Evolutionary conservation across 1,139 yeast species (phyloP), one percentile per base, ranked within the genome.

Genomic region (Hemisphaericaspora xylanilytica): DNA sequence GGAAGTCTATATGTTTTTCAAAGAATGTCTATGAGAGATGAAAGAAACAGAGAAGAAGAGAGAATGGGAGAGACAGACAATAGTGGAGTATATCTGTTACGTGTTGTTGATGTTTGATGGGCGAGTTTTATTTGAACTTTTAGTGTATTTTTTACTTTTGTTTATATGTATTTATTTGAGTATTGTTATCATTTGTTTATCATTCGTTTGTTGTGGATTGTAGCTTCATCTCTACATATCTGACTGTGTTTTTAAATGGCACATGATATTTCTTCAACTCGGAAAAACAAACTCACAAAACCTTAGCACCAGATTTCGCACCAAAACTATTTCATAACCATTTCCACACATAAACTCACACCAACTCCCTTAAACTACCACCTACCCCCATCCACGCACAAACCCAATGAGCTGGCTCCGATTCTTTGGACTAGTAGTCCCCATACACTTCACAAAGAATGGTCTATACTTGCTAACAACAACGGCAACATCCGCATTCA

Each of bases 381-480:
- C n/a, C n/a, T n/a, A n/a, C n/a, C n/a, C n/a, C n/a, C n/a, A n/a
- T n/a, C n/a, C n/a, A n/a, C n/a, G n/a, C n/a, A n/a, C n/a, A n/a
- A n/a, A n/a, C n/a, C n/a, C n/a, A n/a, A 40, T 35, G 36, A 15
- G 31, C 7, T 43, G 41, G 47, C n/a, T 37, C 24, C 32, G 36
- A 14, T 36, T 41, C 12, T 32, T 44, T 17, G 51, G 51, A 10
- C 12, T 47, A 11, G 35, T 35, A 4, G 16, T 46, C 4, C 50
- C 51, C 3, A 17, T 45, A 16, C 32, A 43, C 10, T 29, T 44
- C 10, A 33, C 41, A 9, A 27, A 56, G 36, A 38, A 50, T 30
- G 54, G 60, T 56, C 38, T 60, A 12, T 61, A 59, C 36, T 16
- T 51, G 1, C 18, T 46, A 8, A 44, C 54, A 3, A 37, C 57